phyloP scores from a whole-genome alignment of 108 stramenopile genomes.

The Ochromonas danica region DNA sequence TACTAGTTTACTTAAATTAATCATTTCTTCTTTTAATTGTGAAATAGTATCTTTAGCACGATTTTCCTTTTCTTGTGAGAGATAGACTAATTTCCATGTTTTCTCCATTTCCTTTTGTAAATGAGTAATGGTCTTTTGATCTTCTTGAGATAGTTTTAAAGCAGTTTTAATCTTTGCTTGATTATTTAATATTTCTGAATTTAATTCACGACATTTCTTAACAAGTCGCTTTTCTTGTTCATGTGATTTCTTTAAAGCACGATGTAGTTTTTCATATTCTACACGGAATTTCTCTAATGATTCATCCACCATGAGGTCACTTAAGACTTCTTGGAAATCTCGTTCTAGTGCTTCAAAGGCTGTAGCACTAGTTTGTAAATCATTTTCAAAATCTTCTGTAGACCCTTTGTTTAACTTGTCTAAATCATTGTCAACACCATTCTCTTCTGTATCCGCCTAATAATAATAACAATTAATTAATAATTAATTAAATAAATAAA shows the following conservation, averaged over 20 bases:
- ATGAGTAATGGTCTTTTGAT: slow-evolving; percentile 59
- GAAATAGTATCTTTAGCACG: slow-evolving; percentile 63
- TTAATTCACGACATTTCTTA: slow-evolving; percentile 65
- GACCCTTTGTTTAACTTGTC: neutral
- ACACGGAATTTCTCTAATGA: slow-evolving; percentile 62
- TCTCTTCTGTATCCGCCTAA: too few species aligned
- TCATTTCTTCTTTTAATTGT: slow-evolving; percentile 63
- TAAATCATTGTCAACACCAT: neutral
- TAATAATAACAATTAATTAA: too few species aligned
- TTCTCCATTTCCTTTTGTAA: slow-evolving; percentile 69
- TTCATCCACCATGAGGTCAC: slow-evolving; percentile 61
- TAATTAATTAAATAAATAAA: too few species aligned
- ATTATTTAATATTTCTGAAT: slow-evolving; percentile 65
- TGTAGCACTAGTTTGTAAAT: slow-evolving; percentile 50
- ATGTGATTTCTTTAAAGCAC: slow-evolving; percentile 62
- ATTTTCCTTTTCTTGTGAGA: slow-evolving; percentile 65
- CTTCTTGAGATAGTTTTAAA: slow-evolving; percentile 64
- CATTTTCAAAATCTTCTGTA: slow-evolving; percentile 44
- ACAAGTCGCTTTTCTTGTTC: slow-evolving; percentile 67
- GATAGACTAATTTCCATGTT: slow-evolving; percentile 68
- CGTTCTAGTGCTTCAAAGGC: slow-evolving; percentile 60
- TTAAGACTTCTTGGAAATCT: slow-evolving; percentile 57
- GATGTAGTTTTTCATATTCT: slow-evolving; percentile 70
- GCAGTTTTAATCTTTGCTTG: slow-evolving; percentile 68
- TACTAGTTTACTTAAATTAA: slow-evolving; percentile 63